These are phyloP conservation scores for Phyllosticta citriasiana DNA, from an alignment of 2,329 filamentous ascomycete genomes.

Conservation along the genomic window DNA sequence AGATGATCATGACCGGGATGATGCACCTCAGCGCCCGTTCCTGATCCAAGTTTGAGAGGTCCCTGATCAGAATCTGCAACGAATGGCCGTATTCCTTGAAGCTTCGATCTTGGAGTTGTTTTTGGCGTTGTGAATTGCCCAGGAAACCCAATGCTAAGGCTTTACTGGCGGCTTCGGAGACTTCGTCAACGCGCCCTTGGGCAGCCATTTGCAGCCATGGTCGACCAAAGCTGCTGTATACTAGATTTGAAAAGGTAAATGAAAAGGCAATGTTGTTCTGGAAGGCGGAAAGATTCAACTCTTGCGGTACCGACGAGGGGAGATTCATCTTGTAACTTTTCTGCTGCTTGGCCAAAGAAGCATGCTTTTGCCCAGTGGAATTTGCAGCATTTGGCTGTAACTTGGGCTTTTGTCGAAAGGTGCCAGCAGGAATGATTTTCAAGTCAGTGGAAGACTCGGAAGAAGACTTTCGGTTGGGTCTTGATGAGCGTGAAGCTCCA, in stretches of 20 bases:
- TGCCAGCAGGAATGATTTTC: neutral
- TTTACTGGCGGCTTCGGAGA: slow-evolving; percentile 10
- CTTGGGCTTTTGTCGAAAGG: neutral
- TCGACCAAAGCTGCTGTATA: slow-evolving; percentile 13
- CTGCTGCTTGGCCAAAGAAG: neutral
- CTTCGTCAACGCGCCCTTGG: slow-evolving; percentile 6
- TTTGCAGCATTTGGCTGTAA: neutral
- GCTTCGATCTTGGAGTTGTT: slow-evolving; percentile 11
- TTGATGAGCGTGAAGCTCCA: neutral
- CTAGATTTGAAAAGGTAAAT: slow-evolving; percentile 13
- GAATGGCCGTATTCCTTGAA: slow-evolving; percentile 10
- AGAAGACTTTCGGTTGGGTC: neutral
- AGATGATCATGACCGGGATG: slow-evolving; percentile 12
- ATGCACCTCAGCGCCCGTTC: slow-evolving; percentile 9
- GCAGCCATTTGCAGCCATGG: slow-evolving; percentile 14
- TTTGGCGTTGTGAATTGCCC: slow-evolving; percentile 11
- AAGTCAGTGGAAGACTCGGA: neutral
- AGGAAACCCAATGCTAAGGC: slow-evolving; percentile 12
- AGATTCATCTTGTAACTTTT: neutral
- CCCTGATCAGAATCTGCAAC: slow-evolving; percentile 7
- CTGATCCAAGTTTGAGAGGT: slow-evolving; percentile 10
- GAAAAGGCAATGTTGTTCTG: slow-evolving; percentile 12
- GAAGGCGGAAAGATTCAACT: slow-evolving; percentile 12
- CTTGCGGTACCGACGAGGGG: slow-evolving; percentile 5
- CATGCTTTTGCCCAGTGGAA: neutral